phyloP scores from a whole-genome alignment of 1,139 yeast species.

The Eremothecium gossypii region DNA sequence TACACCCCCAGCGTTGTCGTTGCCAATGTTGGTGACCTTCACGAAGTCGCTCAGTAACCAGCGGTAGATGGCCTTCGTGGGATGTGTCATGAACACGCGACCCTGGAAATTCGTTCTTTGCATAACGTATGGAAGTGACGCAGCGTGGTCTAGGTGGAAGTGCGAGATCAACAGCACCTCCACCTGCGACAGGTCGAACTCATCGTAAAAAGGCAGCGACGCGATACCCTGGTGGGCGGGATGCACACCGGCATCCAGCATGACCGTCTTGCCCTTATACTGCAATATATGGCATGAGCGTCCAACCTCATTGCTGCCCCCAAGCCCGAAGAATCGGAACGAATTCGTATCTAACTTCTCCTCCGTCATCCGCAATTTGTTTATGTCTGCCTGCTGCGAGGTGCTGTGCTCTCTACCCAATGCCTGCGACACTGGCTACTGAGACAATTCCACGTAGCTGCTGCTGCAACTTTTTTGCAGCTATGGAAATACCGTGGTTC shows the following conservation, averaged over 20 bases:
- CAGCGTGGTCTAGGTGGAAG: slow-evolving; percentile 96
- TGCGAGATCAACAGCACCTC: slow-evolving; percentile 85
- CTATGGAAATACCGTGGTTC: too few relatives aligned
- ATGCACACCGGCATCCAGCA: slow-evolving; percentile 97
- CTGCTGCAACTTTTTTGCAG: too few relatives aligned
- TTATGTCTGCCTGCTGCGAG: too few relatives aligned
- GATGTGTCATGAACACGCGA: slow-evolving; percentile 96
- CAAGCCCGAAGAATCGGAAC: slow-evolving; percentile 80
- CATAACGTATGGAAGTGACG: slow-evolving; percentile 95
- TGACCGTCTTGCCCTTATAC: slow-evolving; percentile 90
- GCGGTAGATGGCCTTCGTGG: slow-evolving; percentile 93
- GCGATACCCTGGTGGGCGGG: slow-evolving; percentile 90
- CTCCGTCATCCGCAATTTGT: not conserved
- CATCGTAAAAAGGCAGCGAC: slow-evolving; percentile 90
- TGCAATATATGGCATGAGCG: slow-evolving; percentile 89
- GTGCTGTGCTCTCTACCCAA: too few relatives aligned
- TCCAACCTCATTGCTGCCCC: slow-evolving; percentile 99
- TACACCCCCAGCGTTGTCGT: slow-evolving; percentile 32
- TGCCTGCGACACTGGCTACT: too few relatives aligned
- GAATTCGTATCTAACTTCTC: slow-evolving; percentile 19
- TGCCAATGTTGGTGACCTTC: slow-evolving; percentile 71
- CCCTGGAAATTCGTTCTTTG: slow-evolving; percentile 92
- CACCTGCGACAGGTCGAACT: slow-evolving; percentile 78
- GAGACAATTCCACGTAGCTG: too few relatives aligned
- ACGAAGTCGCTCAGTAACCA: slow-evolving; percentile 95